Evolutionary conservation across 1,284 basidiomycete genomes (phyloP).

Genomic region (Coriolopsis trogii): DNA sequence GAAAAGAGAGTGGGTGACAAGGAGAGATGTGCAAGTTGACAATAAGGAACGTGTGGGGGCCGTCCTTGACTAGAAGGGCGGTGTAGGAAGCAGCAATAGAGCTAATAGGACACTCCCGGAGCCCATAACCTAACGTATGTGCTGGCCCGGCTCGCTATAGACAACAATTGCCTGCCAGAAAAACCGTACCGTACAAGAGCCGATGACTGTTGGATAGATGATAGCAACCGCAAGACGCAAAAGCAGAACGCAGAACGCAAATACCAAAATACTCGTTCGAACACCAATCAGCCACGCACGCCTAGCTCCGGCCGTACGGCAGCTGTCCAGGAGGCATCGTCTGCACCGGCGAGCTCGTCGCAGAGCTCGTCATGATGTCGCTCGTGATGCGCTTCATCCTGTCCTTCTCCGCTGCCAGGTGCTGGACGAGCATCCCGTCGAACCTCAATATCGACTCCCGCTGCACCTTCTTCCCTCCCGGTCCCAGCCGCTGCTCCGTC

Average conservation of each 20-base stretch:
- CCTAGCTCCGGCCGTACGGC: constrained; percentile 4
- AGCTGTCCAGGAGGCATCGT: constrained; percentile 1
- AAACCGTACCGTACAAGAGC: constrained; percentile 11
- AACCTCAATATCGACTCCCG: constrained; percentile 62
- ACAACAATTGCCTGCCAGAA: constrained; percentile 6
- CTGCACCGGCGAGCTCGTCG: constrained; percentile 21
- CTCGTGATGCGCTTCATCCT: constrained; percentile 70
- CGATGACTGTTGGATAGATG: not conserved
- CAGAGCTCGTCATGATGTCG: constrained; percentile 29
- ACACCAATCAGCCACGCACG: not conserved
- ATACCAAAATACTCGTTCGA: not conserved
- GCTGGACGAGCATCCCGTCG: constrained; percentile 74
- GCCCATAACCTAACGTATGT: constrained; percentile 4
- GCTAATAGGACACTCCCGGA: constrained; percentile 20
- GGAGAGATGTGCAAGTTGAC: constrained; percentile 6
- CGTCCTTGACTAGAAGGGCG: constrained; percentile 13
- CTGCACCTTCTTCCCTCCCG: constrained; percentile 29
- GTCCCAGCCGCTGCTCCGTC: constrained; percentile 28
- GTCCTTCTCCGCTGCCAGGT: constrained; percentile 76
- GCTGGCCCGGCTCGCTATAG: constrained; percentile 5
- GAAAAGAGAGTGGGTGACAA: not conserved
- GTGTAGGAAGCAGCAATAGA: constrained; percentile 11
- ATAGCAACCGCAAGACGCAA: not conserved
- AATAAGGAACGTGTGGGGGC: constrained; percentile 22
- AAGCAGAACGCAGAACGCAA: constrained; percentile 1